Evolutionary conservation across 192 early-diverging fungal species (phyloP).

Genomic region (Phlyctochytrium arcticum): DNA sequence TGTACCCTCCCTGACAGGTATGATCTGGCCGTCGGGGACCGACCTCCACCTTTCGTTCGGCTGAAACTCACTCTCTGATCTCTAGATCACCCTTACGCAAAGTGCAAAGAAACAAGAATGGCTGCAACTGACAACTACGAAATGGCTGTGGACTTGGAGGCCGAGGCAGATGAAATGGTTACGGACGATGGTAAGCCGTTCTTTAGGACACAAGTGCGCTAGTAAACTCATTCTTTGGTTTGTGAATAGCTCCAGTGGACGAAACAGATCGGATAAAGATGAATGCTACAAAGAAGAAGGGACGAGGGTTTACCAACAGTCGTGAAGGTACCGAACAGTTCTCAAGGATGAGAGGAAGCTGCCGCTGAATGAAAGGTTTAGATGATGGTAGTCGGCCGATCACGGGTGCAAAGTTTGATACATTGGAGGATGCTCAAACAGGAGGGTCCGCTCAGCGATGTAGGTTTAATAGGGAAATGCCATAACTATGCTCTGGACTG

Average conservation of each 20-base stretch:
- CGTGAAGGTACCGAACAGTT: slow-evolving; percentile 15
- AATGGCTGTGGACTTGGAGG: slow-evolving; percentile 41
- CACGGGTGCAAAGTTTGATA: slow-evolving; percentile 29
- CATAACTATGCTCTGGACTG: no score
- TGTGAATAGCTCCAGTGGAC: background rate
- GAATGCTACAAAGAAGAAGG: slow-evolving; percentile 35
- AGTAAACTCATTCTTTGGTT: background rate
- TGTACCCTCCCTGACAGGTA: no score
- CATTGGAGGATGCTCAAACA: slow-evolving; percentile 26
- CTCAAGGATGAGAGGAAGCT: background rate
- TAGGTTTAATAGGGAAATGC: no score
- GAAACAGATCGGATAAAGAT: slow-evolving; percentile 16
- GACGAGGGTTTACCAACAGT: slow-evolving; percentile 42
- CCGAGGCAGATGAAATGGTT: slow-evolving; percentile 38
- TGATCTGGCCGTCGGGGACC: no score
- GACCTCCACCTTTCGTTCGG: no score
- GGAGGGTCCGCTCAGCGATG: slow-evolving; percentile 44
- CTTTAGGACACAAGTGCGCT: background rate
- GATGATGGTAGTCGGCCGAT: background rate
- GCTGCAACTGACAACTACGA: slow-evolving; percentile 27
- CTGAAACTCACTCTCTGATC: no score
- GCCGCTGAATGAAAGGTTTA: background rate
- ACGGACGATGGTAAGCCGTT: slow-evolving; percentile 25
- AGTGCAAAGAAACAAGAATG: slow-evolving; percentile 7
- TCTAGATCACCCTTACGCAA: no score